Percentiles rank a stretch among this genome's conserved stretches.
phyloP scores from a whole-genome alignment of 2,329 filamentous ascomycete genomes.

The Ophidiomyces ophidiicola region DNA sequence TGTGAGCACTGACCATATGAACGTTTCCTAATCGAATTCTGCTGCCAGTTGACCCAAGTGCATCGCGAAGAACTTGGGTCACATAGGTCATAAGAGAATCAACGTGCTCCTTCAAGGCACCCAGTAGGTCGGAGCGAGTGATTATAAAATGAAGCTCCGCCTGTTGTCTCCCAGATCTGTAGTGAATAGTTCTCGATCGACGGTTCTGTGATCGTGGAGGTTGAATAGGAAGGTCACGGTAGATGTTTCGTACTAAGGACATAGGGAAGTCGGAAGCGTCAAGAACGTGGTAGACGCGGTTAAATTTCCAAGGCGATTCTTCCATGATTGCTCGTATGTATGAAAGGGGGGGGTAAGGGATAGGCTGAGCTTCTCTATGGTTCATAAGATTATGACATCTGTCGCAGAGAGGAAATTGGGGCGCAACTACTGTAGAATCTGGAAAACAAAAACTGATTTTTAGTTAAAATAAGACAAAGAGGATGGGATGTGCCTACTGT shows the following conservation, averaged over 20 bases:
- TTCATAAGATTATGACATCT: conserved; percentile 75
- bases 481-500: neutral
- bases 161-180: conserved; percentile 53
- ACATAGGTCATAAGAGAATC: conserved; percentile 79
- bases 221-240: conserved; percentile 56
- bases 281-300: conserved; percentile 89
- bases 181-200: conserved; percentile 56
- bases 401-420: conserved; percentile 55
- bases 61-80: conserved; percentile 60
- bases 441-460: neutral
- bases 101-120: conserved; percentile 70
- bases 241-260: conserved; percentile 70
- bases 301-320: conserved; percentile 78
- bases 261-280: conserved; percentile 96
- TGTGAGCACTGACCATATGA: conserved; percentile 70
- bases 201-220: conserved; percentile 69
- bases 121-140: conserved; percentile 74
- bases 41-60: conserved; percentile 54
- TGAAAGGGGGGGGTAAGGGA: conserved; percentile 68
- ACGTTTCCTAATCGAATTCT: conserved; percentile 80
- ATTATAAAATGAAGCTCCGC: conserved; percentile 86
- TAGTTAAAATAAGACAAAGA: neutral
- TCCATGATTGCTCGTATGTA: conserved; percentile 72
- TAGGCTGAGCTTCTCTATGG: conserved; percentile 58
- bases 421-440: neutral